Evolutionary conservation across 495 filamentous ascomycete genomes (phyloP).

Genomic region (Durotheca rogersii): DNA sequence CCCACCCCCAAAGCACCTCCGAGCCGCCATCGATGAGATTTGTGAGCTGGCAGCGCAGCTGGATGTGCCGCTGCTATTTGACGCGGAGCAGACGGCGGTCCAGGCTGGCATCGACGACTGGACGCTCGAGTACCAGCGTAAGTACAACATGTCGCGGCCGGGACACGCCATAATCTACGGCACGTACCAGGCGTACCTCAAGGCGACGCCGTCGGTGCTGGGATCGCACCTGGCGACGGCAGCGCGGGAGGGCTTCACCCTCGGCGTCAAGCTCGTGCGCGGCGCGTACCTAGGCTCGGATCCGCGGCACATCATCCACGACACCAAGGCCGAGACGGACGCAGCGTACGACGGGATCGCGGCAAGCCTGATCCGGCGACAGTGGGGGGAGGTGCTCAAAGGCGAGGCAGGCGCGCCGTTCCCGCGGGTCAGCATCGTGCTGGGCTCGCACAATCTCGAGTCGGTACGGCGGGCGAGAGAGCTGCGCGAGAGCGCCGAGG

Average conservation of each 20-base stretch:
- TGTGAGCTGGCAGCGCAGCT: constrained; percentile 73
- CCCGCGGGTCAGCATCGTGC: constrained; percentile 67
- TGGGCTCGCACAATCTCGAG: constrained; percentile 90
- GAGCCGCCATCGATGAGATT: constrained; percentile 67
- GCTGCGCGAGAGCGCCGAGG: constrained; percentile 36
- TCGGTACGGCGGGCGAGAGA: constrained; percentile 70
- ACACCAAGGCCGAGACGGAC: constrained; percentile 77
- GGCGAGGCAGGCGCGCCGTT: constrained; percentile 45
- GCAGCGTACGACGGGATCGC: constrained; percentile 43
- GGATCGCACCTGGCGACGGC: constrained; percentile 67
- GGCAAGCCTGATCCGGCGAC: constrained; percentile 39
- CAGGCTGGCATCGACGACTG: constrained; percentile 85
- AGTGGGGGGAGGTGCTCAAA: constrained; percentile 53
- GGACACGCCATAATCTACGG: constrained; percentile 61
- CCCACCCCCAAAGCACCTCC: constrained; percentile 62
- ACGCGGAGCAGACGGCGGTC: constrained; percentile 81
- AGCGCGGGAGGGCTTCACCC: constrained; percentile 65
- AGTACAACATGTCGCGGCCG: constrained; percentile 66
- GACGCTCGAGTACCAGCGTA: constrained; percentile 74
- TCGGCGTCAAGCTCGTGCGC: constrained; percentile 89
- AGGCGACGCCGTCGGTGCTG: constrained; percentile 64
- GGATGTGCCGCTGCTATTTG: constrained; percentile 77
- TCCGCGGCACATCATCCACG: constrained; percentile 74
- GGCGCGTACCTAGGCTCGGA: constrained; percentile 87
- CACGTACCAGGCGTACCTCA: constrained; percentile 79